A percentile compares a stretch with the other conserved stretches of the same genome.
Evolutionary conservation across 1,284 basidiomycete genomes (phyloP).

Genomic region (Heterobasidion irregulare): DNA sequence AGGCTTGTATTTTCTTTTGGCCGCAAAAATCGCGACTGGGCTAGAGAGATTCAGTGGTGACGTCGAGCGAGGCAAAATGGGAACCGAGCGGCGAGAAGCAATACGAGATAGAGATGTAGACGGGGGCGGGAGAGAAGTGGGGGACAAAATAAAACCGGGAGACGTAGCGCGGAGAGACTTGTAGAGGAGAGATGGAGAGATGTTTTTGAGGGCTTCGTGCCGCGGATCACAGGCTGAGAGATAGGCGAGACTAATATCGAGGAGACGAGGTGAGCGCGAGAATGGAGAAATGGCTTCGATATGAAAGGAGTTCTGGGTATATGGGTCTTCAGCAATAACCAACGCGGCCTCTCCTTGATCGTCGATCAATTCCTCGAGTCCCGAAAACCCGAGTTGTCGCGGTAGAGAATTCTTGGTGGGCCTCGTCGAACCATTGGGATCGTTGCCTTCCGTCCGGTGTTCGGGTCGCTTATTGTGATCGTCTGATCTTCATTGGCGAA

Average conservation of each 20-base stretch:
- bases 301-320: too few species aligned
- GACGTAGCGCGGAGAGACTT: too few species aligned
- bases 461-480: background rate
- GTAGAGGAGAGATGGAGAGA: background rate
- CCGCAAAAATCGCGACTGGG: too few species aligned
- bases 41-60: too few species aligned
- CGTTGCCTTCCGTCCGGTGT: background rate
- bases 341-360: background rate
- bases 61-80: too few species aligned
- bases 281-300: background rate
- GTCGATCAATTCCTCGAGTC: background rate
- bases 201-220: background rate
- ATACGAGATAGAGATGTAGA: too few species aligned
- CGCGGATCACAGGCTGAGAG: background rate
- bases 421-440: too few species aligned
- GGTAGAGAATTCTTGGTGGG: too few species aligned
- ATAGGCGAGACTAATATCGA: background rate
- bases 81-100: too few species aligned
- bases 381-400: background rate
- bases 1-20: too few species aligned
- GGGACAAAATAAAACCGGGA: too few species aligned
- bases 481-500: background rate
- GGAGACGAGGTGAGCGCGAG: background rate
- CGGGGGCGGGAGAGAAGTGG: too few species aligned
- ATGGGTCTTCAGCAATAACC: background rate